Evolutionary conservation across 371 early-diverging fungal species (phyloP).

Genomic region (Mucor racemosus): DNA sequence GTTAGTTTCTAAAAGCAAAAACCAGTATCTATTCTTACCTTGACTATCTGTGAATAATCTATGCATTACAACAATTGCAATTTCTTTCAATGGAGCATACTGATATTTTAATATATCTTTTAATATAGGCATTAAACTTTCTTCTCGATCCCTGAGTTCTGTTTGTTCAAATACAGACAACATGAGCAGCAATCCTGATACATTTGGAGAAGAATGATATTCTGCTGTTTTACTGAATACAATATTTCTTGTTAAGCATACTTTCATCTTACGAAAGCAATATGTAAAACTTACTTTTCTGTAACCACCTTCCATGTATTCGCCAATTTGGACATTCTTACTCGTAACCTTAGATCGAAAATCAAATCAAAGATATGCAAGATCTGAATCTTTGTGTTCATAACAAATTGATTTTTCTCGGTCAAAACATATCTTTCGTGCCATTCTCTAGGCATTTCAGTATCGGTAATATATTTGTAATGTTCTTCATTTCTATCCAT

Average conservation of each 20-base stretch:
- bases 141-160: constrained; percentile 35
- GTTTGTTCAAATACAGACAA: constrained; percentile 29
- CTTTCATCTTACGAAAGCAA: not conserved
- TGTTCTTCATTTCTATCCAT: constrained; percentile 36
- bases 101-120: constrained; percentile 59
- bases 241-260: too few relatives aligned
- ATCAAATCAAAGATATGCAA: constrained; percentile 53
- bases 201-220: constrained; percentile 5
- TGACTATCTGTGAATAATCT: constrained; percentile 52
- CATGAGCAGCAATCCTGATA: not conserved
- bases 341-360: constrained; percentile 48
- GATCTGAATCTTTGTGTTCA: constrained; percentile 57
- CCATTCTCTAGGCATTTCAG: constrained; percentile 28
- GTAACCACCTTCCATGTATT: constrained; percentile 31
- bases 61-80: constrained; percentile 56
- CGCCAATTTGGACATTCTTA: constrained; percentile 42
- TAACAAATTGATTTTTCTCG: constrained; percentile 44
- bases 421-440: constrained; percentile 45
- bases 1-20: not conserved
- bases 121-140: constrained; percentile 51
- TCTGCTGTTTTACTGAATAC: not conserved
- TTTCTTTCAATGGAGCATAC: constrained; percentile 47
- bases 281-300: constrained; percentile 30
- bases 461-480: constrained; percentile 23
- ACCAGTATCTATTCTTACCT: constrained; percentile 24